Evolutionary conservation across 1,139 yeast genomes (phyloP), one percentile per base, ranked within the genome.

Genomic region (Blastobotrys niveus): DNA sequence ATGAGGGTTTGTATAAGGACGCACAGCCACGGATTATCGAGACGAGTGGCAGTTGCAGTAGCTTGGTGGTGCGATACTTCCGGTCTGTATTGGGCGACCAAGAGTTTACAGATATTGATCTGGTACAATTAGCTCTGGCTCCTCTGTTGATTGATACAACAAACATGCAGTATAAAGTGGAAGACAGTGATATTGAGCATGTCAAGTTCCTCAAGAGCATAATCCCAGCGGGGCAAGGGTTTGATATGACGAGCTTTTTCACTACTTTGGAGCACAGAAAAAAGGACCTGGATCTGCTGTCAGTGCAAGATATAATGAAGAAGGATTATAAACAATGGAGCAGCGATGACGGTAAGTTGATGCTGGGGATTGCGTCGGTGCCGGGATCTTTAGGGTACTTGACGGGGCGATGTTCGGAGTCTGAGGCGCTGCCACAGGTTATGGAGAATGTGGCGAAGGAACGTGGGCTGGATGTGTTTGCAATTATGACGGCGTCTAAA

Each of bases 321-420:
- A 88, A 87, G 61, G 98, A 89, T 60, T 89, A 84, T 63, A 89
- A 89, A 59, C 81, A 79, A 55, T 88, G 83, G 67, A n/a, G n/a
- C n/a, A n/a, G n/a, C n/a, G n/a, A n/a, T n/a, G 62, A 63, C 10
- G 47, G 45, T 25, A 62, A 59, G 7, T 71, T 86, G 26, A 20
- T 35, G 12, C 34, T 47, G 10, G 97, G 96, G 0, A 81, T 88
- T 55, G 76, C 91, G 43, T 82, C 96, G 0, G 68, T 82, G 17
- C 85, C 83, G 1, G 80, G 77, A 59, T 71, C 88, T 0, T 64
- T 82, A 34, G 65, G 67, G n/a, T 81, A 86, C 80, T 14, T 20
- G 18, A 34, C 20, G 54, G 68, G 44, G 43, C 59, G 64, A 8
- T 68, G 64, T 37, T 61, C 61, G 37, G 57, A 63, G 1, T 79